Base-by-base conservation (phyloP, 1,284 basidiomycete genomes). In the Heterobasidion annosum region DNA sequence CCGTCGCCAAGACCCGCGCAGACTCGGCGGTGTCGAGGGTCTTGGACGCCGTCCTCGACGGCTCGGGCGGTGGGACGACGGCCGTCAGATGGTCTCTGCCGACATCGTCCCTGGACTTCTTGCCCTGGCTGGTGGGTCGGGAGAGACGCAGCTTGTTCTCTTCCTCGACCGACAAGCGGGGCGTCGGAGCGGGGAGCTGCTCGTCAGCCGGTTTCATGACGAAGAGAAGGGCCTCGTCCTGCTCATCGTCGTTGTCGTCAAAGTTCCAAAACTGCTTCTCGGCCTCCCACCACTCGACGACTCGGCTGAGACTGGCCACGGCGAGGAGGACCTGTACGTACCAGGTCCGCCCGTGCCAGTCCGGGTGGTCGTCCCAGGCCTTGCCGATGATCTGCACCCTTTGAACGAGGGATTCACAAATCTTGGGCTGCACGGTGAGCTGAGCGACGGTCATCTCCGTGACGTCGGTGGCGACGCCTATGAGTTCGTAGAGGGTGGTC, bases 241-340 rank as follows among this genome's bases (percentile, higher is more conserved):
- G 79, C 63, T 95, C 93, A 56, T 87, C 85, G 53, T 93, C 90
- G 57, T 95, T 91, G 57, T 96, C 93, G 66, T 95, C 91, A 65
- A 98, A 98, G 65, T 98, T 98, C 97, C 97, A 99, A 70, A 99
- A 99, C 59, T 95, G 93, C 66, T 96, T 96, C 73, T 99, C 97
- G n/a, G 96, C 96, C 68, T 98, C 93, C 96, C 96, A 99, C 97
- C 97, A 99, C 66, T 99, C 97, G 56, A 98, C 86, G 33, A 99
- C 96, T 55, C 97, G 89, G 67, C 88, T 92, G 57, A 99, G 83
- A 62, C 90, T 92, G 45, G 97, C 97, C 50, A 99, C 88, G n/a
- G 97, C 95, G 53, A 99, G 85, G 8, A 98, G 78, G 25, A 97
- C 86, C 67, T 96, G 93, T 56, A 98, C 95, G 70, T 98, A 99